These are phyloP conservation scores for Starmerella stellata DNA, from an alignment of 805 yeast species.

Conservation along the genomic window DNA sequence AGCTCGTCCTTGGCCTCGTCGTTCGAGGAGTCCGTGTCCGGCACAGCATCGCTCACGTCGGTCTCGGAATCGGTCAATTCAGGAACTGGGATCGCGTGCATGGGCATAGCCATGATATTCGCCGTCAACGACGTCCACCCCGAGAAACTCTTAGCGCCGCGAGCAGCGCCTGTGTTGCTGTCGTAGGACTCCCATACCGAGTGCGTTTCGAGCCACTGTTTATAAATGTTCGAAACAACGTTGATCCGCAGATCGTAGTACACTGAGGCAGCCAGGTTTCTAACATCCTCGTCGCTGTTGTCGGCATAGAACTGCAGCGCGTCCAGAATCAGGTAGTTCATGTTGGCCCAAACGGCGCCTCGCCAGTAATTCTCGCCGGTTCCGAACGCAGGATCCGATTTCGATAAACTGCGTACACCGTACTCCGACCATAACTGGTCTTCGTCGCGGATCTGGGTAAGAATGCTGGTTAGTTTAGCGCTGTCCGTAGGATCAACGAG, in stretches of 20 bases:
- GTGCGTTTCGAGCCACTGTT: slow-evolving; percentile 60
- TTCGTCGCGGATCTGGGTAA: slow-evolving; percentile 48
- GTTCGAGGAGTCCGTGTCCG: no score
- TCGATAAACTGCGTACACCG: slow-evolving; percentile 71
- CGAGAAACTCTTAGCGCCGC: slow-evolving; percentile 72
- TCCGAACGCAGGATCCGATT: slow-evolving; percentile 44
- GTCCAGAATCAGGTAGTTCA: slow-evolving; percentile 68
- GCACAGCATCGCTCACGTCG: neutral
- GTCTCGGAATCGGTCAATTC: neutral
- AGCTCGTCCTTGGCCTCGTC: no score
- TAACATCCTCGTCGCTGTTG: slow-evolving; percentile 20
- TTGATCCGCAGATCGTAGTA: slow-evolving; percentile 47
- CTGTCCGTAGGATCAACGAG: slow-evolving; percentile 34
- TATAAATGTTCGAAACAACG: slow-evolving; percentile 46
- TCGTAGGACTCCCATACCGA: slow-evolving; percentile 84
- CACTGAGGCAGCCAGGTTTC: slow-evolving; percentile 28
- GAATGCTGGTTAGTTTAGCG: slow-evolving; percentile 31
- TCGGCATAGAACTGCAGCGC: slow-evolving; percentile 39
- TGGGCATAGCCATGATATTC: slow-evolving; percentile 71
- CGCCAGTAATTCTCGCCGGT: slow-evolving; percentile 89
- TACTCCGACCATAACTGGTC: slow-evolving; percentile 55
- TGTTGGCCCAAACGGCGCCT: slow-evolving; percentile 82
- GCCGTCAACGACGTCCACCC: slow-evolving; percentile 88
- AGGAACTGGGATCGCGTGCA: slow-evolving; percentile 11
- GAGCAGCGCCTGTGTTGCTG: slow-evolving; percentile 52